Base-by-base conservation (phyloP, 2,329 filamentous ascomycete genomes). In the Cordyceps farinosa region DNA sequence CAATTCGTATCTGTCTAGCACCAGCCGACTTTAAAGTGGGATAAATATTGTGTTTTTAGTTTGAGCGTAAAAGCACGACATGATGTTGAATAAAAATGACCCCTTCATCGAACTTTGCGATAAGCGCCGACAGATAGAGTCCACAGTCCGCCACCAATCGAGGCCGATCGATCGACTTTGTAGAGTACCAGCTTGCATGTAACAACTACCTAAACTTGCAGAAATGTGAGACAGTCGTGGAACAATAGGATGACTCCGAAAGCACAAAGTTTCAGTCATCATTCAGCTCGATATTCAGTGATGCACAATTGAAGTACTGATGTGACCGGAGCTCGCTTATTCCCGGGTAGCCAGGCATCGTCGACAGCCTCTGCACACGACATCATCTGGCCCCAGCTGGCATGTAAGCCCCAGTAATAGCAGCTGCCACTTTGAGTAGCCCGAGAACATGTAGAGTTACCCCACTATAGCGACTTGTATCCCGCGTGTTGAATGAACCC, bases 1-100 rank as follows among this genome's bases (percentile, higher is more conserved):
- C 5, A 78, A 82, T 44, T 75, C 77, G 3, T 93, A 90, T 75
- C 73, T 93, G 65, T 72, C 67, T n/a, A 72, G 70, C 52, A 77
- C 74, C 69, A 81, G 79, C 66, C 78, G 74, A 68, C 69, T 82
- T 61, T 82, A 66, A 38, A 34, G 55, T 36, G 22, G 11, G 22
- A 30, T 1, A 6, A 15, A 7, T 3, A 22, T 3, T 59, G 56
- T 51, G 51, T 42, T 50, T 15, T 59, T 59, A 40, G 22, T 17
- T 47, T 38, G 8, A 42, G 36, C 10, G 30, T 54, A 5, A 30
- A 36, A n/a, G 42, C 38, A 15, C 13, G 13, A 22, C n/a, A 45
- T 2, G 22, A 45, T 45, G 42, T 15, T n/a, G 6, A 45, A 22
- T 7, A 3, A 45, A 6, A 15, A n/a, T 8, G 42, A 45, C n/a